Evolutionary conservation across 768 basidiomycete species (phyloP).

Genomic region (Rubroboletus pulcherrimus): DNA sequence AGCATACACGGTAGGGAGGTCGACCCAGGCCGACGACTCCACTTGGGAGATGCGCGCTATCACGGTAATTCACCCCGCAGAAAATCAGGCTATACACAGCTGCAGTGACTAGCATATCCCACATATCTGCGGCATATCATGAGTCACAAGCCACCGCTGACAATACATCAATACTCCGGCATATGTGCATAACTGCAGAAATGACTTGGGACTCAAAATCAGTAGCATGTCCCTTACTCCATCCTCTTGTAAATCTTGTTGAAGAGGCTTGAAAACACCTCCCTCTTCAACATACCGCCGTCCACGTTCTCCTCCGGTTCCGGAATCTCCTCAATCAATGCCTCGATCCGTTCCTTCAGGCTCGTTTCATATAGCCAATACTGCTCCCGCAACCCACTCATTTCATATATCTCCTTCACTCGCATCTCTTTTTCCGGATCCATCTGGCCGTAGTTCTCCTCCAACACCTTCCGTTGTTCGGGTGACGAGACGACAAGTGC

Average conservation of each 20-base stretch:
- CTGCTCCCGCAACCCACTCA: neutral
- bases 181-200: neutral
- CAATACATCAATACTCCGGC: neutral
- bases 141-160: neutral
- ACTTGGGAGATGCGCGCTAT: too few species aligned
- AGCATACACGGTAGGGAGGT: too few species aligned
- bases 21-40: too few species aligned
- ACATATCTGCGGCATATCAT: neutral
- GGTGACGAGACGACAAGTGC: neutral
- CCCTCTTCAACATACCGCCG: neutral
- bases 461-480: neutral
- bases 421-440: neutral
- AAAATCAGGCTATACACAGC: neutral
- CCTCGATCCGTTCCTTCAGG: neutral
- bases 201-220: too few species aligned
- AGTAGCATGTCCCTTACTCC: neutral
- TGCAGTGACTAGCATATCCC: neutral
- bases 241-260: neutral
- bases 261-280: neutral
- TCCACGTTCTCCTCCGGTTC: neutral
- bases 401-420: slow-evolving; percentile 2
- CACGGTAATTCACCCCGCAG: too few species aligned
- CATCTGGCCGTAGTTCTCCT: neutral
- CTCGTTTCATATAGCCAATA: neutral
- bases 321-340: neutral